Percentiles rank a stretch among this genome's conserved stretches.
phyloP scores from a whole-genome alignment of 2,329 filamentous ascomycete species.

The Periconia sp. region DNA sequence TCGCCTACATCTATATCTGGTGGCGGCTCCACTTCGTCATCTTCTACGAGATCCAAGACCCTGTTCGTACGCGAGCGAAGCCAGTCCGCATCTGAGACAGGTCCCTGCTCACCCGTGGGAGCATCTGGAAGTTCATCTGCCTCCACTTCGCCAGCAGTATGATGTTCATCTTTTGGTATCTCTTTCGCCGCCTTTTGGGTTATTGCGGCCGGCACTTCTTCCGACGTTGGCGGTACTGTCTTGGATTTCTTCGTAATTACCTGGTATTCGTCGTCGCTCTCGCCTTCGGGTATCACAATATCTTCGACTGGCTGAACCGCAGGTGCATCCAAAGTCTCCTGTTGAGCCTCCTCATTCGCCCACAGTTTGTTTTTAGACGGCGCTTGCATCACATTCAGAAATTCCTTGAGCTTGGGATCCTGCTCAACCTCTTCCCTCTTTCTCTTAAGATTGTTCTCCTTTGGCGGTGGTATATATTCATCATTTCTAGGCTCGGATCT shows the following conservation, averaged over 20 bases:
- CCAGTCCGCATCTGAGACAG: constrained; percentile 85
- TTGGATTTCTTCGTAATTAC: constrained; percentile 59
- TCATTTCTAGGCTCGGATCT: constrained; percentile 24
- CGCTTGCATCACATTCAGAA: constrained; percentile 79
- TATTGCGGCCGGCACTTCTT: constrained; percentile 5
- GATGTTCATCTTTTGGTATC: background rate
- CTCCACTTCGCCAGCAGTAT: constrained; percentile 17
- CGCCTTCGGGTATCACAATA: constrained; percentile 47
- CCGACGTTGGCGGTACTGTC: constrained; percentile 15
- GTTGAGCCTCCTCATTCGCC: constrained; percentile 59
- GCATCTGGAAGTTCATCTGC: constrained; percentile 21
- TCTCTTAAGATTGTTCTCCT: constrained; percentile 64
- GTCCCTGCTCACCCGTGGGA: constrained; percentile 40
- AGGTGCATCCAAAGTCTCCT: constrained; percentile 16
- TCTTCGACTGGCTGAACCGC: constrained; percentile 26
- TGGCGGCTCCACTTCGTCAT: constrained; percentile 59
- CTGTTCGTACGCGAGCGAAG: constrained; percentile 86
- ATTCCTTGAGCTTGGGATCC: constrained; percentile 86
- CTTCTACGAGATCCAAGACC: constrained; percentile 81
- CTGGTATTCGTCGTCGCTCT: constrained; percentile 80
- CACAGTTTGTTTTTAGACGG: constrained; percentile 69
- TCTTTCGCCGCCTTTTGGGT: constrained; percentile 6
- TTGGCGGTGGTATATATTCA: constrained; percentile 33
- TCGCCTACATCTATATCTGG: constrained; percentile 11
- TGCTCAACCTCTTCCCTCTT: constrained; percentile 65